Percentiles rank a stretch among this genome's conserved stretches.
phyloP scores from a whole-genome alignment of 768 basidiomycete species.

The Termitomyces sp. region DNA sequence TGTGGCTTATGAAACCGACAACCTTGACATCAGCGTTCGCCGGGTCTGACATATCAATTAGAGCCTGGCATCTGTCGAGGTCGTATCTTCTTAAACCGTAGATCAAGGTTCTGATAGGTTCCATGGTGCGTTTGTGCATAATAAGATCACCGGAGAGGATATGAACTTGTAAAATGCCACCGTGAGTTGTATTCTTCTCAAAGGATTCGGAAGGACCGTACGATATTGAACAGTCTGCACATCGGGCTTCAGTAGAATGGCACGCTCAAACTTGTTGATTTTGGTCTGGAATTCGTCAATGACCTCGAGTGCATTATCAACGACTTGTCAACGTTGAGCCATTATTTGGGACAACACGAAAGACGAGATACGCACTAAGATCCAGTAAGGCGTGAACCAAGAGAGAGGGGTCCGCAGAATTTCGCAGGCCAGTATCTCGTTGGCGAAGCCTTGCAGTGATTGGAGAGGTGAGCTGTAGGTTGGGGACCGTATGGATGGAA shows the following conservation, averaged over 20 bases:
- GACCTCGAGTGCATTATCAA: constrained; percentile 63
- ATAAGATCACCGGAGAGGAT: constrained; percentile 73
- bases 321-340: constrained; percentile 28
- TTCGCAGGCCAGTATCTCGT: constrained; percentile 54
- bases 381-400: constrained; percentile 69
- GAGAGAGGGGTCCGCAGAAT: constrained; percentile 61
- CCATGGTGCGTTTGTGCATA: constrained; percentile 67
- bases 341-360: not conserved
- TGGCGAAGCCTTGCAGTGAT: constrained; percentile 53
- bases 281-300: constrained; percentile 64
- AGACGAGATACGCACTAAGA: constrained; percentile 28
- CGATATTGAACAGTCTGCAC: constrained; percentile 56
- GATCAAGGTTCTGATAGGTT: constrained; percentile 64
- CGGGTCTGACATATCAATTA: constrained; percentile 40
- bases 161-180: constrained; percentile 43
- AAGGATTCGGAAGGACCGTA: constrained; percentile 26
- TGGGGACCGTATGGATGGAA: constrained; percentile 44
- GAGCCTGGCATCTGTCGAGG: constrained; percentile 57
- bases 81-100: constrained; percentile 69
- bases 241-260: constrained; percentile 53
- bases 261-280: constrained; percentile 55
- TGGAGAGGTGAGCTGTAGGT: constrained; percentile 43
- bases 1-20: constrained; percentile 62
- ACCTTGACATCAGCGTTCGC: constrained; percentile 31
- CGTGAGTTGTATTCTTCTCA: not conserved